A percentile compares a stretch with the other conserved stretches of the same genome.
These are phyloP conservation scores for Sclerotinia borealis DNA, from an alignment of 2,329 filamentous ascomycete species.

Conservation along the genomic window DNA sequence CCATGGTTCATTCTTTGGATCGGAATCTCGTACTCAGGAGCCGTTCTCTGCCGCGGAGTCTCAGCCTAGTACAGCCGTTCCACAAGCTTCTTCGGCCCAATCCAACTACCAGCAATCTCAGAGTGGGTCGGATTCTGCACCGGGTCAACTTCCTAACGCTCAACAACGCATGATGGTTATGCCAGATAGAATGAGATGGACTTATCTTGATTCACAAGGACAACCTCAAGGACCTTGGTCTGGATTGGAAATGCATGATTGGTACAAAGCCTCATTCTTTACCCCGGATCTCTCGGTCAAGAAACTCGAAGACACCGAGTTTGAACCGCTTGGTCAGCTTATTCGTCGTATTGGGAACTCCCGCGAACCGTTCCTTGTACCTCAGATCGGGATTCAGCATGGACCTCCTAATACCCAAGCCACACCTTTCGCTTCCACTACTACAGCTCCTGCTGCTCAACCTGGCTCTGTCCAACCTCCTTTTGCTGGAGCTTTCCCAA, in stretches of 20 bases:
- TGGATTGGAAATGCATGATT: slow-evolving; percentile 97
- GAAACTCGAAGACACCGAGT: slow-evolving; percentile 88
- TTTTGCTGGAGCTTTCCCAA: slow-evolving; percentile 88
- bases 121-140: slow-evolving; percentile 43
- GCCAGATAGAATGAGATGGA: slow-evolving; percentile 98
- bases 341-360: slow-evolving; percentile 96
- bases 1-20: slow-evolving; percentile 49
- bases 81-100: slow-evolving; percentile 25
- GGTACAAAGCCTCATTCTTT: slow-evolving; percentile 99
- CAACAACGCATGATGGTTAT: slow-evolving; percentile 92
- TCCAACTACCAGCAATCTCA: slow-evolving; percentile 30
- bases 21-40: slow-evolving; percentile 23
- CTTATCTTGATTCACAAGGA: slow-evolving; percentile 91
- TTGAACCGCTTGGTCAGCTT: slow-evolving; percentile 89
- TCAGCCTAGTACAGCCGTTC: slow-evolving; percentile 23
- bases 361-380: slow-evolving; percentile 92
- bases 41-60: slow-evolving; percentile 27
- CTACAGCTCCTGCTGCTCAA: slow-evolving; percentile 42
- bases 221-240: slow-evolving; percentile 92
- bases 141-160: slow-evolving; percentile 59
- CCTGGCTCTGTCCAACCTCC: slow-evolving; percentile 70
- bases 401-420: slow-evolving; percentile 57
- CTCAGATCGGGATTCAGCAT: slow-evolving; percentile 92
- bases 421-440: slow-evolving; percentile 32
- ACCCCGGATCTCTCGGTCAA: slow-evolving; percentile 90